Evolutionary conservation across 1,284 basidiomycete genomes (phyloP).

Genomic region (Ustanciosporium gigantosporum): DNA sequence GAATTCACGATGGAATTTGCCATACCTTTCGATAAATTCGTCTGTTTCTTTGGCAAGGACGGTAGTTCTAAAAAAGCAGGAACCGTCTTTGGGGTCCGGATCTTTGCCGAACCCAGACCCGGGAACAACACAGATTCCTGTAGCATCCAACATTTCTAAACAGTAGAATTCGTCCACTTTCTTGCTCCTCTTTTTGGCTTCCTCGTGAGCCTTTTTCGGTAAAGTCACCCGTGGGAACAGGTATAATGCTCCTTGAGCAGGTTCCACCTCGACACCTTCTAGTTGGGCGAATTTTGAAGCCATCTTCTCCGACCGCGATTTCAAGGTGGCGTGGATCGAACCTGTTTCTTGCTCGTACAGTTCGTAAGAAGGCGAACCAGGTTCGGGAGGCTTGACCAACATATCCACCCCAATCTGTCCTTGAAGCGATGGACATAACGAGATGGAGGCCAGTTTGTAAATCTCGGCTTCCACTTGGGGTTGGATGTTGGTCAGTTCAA

Average conservation of each 20-base stretch:
- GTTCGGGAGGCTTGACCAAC: constrained; percentile 51
- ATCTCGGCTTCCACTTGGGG: constrained; percentile 55
- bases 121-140: constrained; percentile 59
- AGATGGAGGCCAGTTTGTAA: constrained; percentile 57
- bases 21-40: constrained; percentile 53
- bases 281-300: constrained; percentile 45
- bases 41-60: constrained; percentile 59
- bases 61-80: constrained; percentile 56
- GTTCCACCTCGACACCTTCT: constrained; percentile 43
- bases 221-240: constrained; percentile 78
- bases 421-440: constrained; percentile 55
- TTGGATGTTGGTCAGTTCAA: constrained; percentile 56
- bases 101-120: constrained; percentile 55
- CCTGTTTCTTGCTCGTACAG: constrained; percentile 45
- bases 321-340: constrained; percentile 47
- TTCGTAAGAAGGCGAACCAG: constrained; percentile 49
- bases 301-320: constrained; percentile 46
- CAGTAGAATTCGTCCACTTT: constrained; percentile 59
- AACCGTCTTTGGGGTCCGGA: constrained; percentile 36
- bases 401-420: constrained; percentile 60
- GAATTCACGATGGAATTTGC: constrained; percentile 52
- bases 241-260: constrained; percentile 79
- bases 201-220: constrained; percentile 56
- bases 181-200: constrained; percentile 41
- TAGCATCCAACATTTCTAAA: constrained; percentile 51